A percentile compares a stretch with the other conserved stretches of the same genome.
Conservation (phyloP, 805 yeast species). For the Candida tibetensis region DNA sequence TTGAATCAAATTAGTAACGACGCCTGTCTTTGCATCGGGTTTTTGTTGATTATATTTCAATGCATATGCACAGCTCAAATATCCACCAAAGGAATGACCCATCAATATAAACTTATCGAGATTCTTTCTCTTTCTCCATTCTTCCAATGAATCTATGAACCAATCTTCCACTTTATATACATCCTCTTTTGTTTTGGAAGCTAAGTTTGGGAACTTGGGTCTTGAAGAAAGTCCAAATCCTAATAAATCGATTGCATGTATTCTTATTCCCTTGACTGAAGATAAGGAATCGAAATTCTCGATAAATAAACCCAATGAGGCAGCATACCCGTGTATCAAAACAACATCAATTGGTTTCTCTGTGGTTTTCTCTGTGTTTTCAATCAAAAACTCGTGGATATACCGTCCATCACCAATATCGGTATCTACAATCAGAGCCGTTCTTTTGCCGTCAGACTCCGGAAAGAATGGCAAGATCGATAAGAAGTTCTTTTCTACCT, state of each 20-base stretch:
- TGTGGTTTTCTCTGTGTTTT: conserved; percentile 42
- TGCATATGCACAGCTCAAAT: conserved; percentile 41
- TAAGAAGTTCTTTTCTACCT: conserved; percentile 44
- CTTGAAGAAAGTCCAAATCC: conserved; percentile 72
- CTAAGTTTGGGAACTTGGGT: conserved; percentile 41
- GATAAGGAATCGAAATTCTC: conserved; percentile 57
- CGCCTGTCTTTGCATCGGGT: conserved; percentile 15
- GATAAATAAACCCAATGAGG: conserved; percentile 79
- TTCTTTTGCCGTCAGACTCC: conserved; percentile 45
- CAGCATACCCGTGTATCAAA: conserved; percentile 89
- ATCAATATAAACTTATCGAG: conserved; percentile 34
- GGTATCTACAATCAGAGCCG: conserved; percentile 50
- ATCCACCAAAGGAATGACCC: conserved; percentile 48
- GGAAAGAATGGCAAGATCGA: conserved; percentile 61
- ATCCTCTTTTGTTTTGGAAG: conserved; percentile 30
- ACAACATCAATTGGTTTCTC: conserved; percentile 50
- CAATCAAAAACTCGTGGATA: conserved; percentile 75
- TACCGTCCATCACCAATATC: conserved; percentile 48
- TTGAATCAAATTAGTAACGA: conserved; percentile 24
- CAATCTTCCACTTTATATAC: conserved; percentile 39
- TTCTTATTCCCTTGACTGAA: conserved; percentile 49
- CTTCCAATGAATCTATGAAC: conserved; percentile 43
- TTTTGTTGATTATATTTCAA: conserved; percentile 35
- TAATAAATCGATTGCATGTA: conserved; percentile 69
- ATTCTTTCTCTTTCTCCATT: conserved; percentile 39